Conservation (phyloP, 1,284 basidiomycete genomes). For the Dichomitus squalens region DNA sequence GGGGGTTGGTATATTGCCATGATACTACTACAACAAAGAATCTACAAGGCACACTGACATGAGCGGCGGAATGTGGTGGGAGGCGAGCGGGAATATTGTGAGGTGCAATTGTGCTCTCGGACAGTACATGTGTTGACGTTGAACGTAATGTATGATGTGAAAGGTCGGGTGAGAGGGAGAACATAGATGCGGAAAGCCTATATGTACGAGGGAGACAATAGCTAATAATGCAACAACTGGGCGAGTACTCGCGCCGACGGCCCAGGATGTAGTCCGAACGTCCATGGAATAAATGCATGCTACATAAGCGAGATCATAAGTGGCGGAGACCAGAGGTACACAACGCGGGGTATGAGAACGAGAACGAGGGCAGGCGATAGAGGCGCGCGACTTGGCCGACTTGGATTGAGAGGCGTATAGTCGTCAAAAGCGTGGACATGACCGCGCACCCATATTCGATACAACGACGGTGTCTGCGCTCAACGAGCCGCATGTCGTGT, state of each 20-base stretch:
- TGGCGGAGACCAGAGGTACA: not conserved
- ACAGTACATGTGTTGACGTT: not conserved
- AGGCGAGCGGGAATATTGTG: not conserved
- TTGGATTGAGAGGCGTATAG: not conserved
- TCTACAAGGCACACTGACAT: too few species aligned
- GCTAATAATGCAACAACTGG: slow-evolving; percentile 27
- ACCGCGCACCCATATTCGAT: too few species aligned
- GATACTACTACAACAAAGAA: too few species aligned
- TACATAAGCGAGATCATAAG: slow-evolving; percentile 22
- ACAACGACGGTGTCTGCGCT: not conserved
- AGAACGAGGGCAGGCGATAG: not conserved
- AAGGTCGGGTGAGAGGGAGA: not conserved
- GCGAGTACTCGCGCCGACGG: not conserved
- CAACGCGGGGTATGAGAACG: not conserved
- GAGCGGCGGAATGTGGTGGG: not conserved
- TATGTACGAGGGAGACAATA: slow-evolving; percentile 3
- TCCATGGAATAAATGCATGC: slow-evolving; percentile 23
- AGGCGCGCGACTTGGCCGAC: not conserved
- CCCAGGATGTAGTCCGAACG: slow-evolving; percentile 13
- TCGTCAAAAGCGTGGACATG: not conserved
- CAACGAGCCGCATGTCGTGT: not conserved
- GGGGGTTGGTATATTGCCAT: too few species aligned
- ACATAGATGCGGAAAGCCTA: not conserved
- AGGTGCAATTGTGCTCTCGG: too few species aligned
- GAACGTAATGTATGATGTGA: not conserved